phyloP scores from a whole-genome alignment of 2,329 filamentous ascomycete genomes.

The Pseudofabraea citricarpa region DNA sequence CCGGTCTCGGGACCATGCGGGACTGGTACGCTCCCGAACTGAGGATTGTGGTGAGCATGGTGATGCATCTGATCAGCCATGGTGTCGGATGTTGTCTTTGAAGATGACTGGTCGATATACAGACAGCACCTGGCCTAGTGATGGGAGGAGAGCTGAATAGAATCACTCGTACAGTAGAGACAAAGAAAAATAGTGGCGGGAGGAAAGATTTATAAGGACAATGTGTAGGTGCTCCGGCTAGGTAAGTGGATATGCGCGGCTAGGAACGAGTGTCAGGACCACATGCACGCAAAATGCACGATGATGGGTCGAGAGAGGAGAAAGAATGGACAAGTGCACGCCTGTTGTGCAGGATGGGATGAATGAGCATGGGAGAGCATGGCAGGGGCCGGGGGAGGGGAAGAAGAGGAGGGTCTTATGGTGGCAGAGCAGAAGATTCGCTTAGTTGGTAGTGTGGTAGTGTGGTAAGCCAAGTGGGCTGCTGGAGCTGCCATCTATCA shows the following conservation, averaged over 20 bases:
- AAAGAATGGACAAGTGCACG: background rate
- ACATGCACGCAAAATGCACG: background rate
- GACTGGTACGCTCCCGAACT: constrained; percentile 18
- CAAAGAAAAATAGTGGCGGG: background rate
- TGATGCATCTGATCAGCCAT: constrained; percentile 20
- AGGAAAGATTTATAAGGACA: too few relatives aligned
- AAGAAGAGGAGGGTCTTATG: too few relatives aligned
- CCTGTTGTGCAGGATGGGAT: background rate
- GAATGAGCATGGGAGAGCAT: too few relatives aligned
- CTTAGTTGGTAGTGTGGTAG: too few relatives aligned
- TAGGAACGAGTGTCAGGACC: background rate
- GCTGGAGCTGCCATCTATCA: too few relatives aligned
- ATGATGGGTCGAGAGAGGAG: background rate
- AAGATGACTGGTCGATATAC: too few relatives aligned
- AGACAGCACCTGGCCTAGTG: background rate
- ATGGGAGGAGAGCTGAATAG: constrained; percentile 1
- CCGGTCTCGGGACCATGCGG: constrained; percentile 29
- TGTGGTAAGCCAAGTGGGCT: too few relatives aligned
- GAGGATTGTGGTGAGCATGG: constrained; percentile 22
- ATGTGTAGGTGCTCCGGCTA: too few relatives aligned
- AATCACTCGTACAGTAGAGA: background rate
- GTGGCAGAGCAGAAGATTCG: too few relatives aligned
- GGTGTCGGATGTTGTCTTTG: too few relatives aligned
- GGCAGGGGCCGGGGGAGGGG: too few relatives aligned
- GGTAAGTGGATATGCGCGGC: background rate